These are phyloP conservation scores for Adansonia madagascariensis DNA, from an alignment of 441 rosid species.

Conservation along the genomic window DNA sequence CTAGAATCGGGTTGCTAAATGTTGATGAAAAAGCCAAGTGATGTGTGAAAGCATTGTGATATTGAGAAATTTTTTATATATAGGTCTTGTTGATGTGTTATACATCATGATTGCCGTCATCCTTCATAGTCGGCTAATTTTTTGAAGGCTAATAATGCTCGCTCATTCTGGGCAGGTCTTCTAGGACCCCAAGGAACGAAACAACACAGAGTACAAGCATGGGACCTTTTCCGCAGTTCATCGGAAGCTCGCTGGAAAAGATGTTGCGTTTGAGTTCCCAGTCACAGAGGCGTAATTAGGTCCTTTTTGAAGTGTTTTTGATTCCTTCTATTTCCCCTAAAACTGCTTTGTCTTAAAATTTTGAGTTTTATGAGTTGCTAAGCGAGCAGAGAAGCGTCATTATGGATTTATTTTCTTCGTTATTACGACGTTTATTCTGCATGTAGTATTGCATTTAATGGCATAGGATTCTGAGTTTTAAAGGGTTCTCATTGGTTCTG, in stretches of 20 bases:
- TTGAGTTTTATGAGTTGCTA: conserved; percentile 23
- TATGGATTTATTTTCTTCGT: neutral
- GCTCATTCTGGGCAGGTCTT: conserved; percentile 44
- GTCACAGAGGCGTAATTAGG: conserved; percentile 46
- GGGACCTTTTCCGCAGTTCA: conserved; percentile 71
- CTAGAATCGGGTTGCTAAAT: neutral
- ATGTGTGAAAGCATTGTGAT: neutral
- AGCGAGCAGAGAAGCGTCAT: neutral
- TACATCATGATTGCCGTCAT: neutral
- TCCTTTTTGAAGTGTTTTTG: neutral
- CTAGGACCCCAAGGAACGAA: conserved; percentile 72
- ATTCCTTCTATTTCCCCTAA: neutral
- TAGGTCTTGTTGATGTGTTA: neutral
- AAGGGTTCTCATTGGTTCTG: too few species aligned
- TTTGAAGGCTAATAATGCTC: neutral
- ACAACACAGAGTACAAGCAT: conserved; percentile 71
- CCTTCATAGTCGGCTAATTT: neutral
- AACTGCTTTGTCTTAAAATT: conserved; percentile 28
- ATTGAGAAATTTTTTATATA: neutral
- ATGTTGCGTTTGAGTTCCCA: conserved; percentile 70
- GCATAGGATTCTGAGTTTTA: too few species aligned
- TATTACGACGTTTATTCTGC: too few species aligned
- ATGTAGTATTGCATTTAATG: too few species aligned
- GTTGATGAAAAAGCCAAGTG: neutral
- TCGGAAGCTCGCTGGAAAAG: conserved; percentile 73